phyloP scores from a whole-genome alignment of 2,329 filamentous ascomycete species.

The Coniosporium tulheliwenetii region DNA sequence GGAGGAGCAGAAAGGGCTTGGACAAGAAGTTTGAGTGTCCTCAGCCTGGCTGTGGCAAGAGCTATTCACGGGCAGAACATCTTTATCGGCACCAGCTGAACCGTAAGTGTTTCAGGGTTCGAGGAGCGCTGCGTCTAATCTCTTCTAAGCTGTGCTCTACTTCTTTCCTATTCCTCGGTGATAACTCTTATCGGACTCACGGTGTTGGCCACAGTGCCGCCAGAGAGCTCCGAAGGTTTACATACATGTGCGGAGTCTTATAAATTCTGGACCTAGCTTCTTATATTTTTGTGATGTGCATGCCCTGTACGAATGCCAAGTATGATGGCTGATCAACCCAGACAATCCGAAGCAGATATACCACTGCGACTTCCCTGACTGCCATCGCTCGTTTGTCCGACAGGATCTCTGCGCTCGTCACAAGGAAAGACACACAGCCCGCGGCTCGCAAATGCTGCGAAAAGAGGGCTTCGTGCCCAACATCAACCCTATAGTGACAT shows the following conservation, averaged over 20 bases:
- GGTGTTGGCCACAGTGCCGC: too few relatives aligned
- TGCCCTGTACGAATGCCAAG: too few relatives aligned
- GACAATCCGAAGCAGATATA: constrained; percentile 93
- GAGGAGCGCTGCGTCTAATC: neutral
- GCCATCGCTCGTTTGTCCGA: constrained; percentile 77
- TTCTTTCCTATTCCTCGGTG: too few relatives aligned
- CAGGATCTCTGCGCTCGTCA: constrained; percentile 73
- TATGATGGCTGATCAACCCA: constrained; percentile 14
- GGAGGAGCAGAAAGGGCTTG: constrained; percentile 60
- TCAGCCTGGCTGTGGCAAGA: constrained; percentile 80
- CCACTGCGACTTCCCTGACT: constrained; percentile 82
- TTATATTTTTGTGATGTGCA: too few relatives aligned
- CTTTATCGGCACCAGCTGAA: constrained; percentile 94
- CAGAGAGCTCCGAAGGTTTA: neutral
- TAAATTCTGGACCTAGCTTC: neutral
- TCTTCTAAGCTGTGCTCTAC: too few relatives aligned
- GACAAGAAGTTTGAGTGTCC: constrained; percentile 62
- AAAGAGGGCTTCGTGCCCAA: constrained; percentile 50
- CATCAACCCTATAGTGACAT: neutral
- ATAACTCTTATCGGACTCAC: too few relatives aligned
- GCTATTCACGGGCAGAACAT: constrained; percentile 91
- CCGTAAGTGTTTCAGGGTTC: constrained; percentile 38
- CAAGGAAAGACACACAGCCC: constrained; percentile 35
- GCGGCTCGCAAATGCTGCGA: constrained; percentile 60
- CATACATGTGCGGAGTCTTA: neutral